Base-by-base conservation (phyloP, 1,284 basidiomycete species). In the Rhodotorula sp. region DNA sequence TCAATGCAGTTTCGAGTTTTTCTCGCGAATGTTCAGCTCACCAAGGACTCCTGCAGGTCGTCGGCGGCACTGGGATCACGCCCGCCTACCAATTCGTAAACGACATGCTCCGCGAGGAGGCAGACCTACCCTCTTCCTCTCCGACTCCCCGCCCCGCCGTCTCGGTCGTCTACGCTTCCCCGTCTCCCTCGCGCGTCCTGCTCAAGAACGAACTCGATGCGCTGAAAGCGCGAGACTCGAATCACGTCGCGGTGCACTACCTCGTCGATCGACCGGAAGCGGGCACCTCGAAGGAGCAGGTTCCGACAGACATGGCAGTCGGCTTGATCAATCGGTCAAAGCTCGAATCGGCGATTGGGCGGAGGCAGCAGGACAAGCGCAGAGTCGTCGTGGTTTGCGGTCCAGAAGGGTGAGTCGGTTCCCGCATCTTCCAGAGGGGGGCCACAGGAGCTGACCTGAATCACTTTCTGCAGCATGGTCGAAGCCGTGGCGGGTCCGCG, bases 61-160 rank as follows among this genome's bases (percentile, higher is more conserved):
- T 89, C 56, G 90, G 90, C 54, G 90, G 90, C 45, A 92, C 91
- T 6, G 90, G 91, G 38, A 87, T 92, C 61, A 88, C 90, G 19
- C 90, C 90, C 10, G 91, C 91, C 77, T 87, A 86, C 77, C 90
- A 92, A 34, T 61, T 66, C 45, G 47, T 73, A 28, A 26, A 67
- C 45, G 67, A 72, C 52, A n/a, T 70, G 14, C 31, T 54, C 26
- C 19, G 31, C 6, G 18, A 43, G 38, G 18, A 14, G 38, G 38
- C 38, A 43, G 38, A 43, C 10, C 60, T 47, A 10, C 78, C 82
- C 6, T 4, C 64, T 14, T 60, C 65, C 21, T 48, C 64, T 34
- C 23, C 67, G 38, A 64, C 77, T 14, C 58, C 71, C 21, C 69
- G 79, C 0, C 71, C 68, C 28, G 72, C 79, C 26, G 81, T 90